These are phyloP conservation scores for Avicennia marina DNA, from an alignment of 257 asterid genomes.

Conservation along the genomic window DNA sequence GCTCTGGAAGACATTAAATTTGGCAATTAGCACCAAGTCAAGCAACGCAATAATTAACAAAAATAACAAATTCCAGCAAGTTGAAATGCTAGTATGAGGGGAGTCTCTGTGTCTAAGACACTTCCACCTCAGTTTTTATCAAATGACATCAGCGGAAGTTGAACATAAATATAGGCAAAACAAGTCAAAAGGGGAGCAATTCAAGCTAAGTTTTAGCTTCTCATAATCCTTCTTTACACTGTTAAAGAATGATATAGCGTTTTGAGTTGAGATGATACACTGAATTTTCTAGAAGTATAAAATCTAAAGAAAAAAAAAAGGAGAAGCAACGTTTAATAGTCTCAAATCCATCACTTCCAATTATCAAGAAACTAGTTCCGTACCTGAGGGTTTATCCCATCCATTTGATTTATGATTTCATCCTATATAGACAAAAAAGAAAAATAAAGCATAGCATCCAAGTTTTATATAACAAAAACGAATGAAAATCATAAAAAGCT, in stretches of 20 bases:
- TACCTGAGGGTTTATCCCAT: conserved; percentile 89
- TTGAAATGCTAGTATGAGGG: not conserved
- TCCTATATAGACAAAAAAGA: conserved; percentile 41
- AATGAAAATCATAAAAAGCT: not conserved
- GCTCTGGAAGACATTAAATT: conserved; percentile 53
- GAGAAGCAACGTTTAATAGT: not conserved
- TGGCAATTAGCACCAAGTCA: conserved; percentile 13
- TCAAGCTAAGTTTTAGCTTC: too few species aligned
- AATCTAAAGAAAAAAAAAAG: not conserved
- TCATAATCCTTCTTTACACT: too few species aligned
- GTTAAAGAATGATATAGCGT: too few species aligned
- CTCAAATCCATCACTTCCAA: not conserved
- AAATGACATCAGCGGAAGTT: too few species aligned
- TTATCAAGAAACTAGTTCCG: conserved; percentile 5
- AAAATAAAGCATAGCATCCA: conserved; percentile 5
- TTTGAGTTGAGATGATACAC: not conserved
- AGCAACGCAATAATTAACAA: not conserved
- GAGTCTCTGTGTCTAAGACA: too few species aligned
- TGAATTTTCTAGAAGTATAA: not conserved
- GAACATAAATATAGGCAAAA: too few species aligned
- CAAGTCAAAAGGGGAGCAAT: too few species aligned
- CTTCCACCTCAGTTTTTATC: too few species aligned
- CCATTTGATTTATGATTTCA: conserved; percentile 61
- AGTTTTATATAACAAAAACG: not conserved
- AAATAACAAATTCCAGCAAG: conserved; percentile 4